These are phyloP conservation scores for Aspergillus sp. DNA, from an alignment of 2,329 filamentous ascomycete species.

Conservation along the genomic window DNA sequence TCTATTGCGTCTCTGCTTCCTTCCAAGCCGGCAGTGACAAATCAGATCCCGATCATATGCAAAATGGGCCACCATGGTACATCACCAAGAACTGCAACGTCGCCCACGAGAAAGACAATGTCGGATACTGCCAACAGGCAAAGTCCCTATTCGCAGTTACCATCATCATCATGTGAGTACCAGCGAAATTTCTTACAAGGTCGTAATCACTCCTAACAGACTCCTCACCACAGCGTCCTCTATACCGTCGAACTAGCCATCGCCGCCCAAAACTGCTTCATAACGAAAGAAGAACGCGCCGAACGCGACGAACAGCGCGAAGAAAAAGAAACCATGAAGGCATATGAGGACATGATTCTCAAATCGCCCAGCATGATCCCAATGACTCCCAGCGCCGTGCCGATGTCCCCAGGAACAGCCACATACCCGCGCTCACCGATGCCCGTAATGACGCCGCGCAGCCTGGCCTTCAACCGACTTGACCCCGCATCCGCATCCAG, in stretches of 20 bases:
- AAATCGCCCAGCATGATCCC: conserved; percentile 43
- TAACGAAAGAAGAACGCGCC: conserved; percentile 44
- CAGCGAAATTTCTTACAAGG: neutral
- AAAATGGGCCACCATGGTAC: conserved; percentile 65
- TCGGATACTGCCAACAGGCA: conserved; percentile 64
- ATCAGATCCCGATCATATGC: conserved; percentile 58
- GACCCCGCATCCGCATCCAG: conserved; percentile 38
- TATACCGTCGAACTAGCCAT: conserved; percentile 56
- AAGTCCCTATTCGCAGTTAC: conserved; percentile 62
- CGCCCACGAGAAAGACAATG: conserved; percentile 49
- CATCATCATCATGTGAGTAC: conserved; percentile 58
- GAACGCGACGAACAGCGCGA: conserved; percentile 39
- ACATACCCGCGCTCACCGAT: conserved; percentile 14
- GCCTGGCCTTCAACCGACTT: conserved; percentile 47
- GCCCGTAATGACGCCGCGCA: conserved; percentile 43
- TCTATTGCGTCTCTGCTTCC: conserved; percentile 61
- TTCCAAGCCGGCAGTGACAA: conserved; percentile 63
- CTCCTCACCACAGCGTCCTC: conserved; percentile 46
- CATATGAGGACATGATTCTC: conserved; percentile 47
- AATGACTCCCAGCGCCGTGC: conserved; percentile 31
- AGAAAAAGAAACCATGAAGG: conserved; percentile 43
- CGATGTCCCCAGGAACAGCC: conserved; percentile 13
- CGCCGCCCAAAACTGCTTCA: conserved; percentile 53
- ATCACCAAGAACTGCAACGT: conserved; percentile 65
- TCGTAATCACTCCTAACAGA: conserved; percentile 16